A percentile compares a stretch with the other conserved stretches of the same genome.
phyloP scores from a whole-genome alignment of 805 yeast genomes.

The Saccharomycopsis fodiens region DNA sequence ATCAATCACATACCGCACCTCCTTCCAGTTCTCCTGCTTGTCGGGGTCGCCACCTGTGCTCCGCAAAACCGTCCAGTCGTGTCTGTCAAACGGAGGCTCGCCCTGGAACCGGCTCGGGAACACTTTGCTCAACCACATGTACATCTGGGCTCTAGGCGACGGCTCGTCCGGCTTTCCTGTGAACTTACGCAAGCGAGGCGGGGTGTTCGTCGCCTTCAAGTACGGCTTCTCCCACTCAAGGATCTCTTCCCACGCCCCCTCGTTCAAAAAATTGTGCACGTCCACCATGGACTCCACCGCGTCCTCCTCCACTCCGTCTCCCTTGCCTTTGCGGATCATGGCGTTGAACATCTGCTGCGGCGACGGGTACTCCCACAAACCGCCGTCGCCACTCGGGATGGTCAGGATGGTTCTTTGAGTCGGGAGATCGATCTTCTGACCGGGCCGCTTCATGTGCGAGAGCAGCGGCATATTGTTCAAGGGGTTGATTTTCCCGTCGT shows the following conservation, averaged over 20 bases:
- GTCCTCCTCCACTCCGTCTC: constrained; percentile 82
- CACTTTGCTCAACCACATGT: constrained; percentile 53
- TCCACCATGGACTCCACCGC: constrained; percentile 97
- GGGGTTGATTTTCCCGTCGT: constrained; percentile 47
- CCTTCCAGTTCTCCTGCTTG: constrained; percentile 42
- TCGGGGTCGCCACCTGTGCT: constrained; percentile 30
- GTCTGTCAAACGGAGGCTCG: constrained; percentile 94
- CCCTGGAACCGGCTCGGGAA: constrained; percentile 68
- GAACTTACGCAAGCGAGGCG: constrained; percentile 76
- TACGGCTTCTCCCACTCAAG: constrained; percentile 83
- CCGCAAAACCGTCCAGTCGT: constrained; percentile 95
- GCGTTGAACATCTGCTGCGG: constrained; percentile 99
- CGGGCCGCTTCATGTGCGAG: constrained; percentile 63
- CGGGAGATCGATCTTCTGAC: constrained; percentile 72
- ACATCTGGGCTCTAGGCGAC: constrained; percentile 77
- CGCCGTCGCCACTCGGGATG: constrained; percentile 79
- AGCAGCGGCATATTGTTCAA: constrained; percentile 83
- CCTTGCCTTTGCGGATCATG: constrained; percentile 89
- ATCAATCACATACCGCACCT: constrained; percentile 89
- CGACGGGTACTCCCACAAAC: constrained; percentile 97
- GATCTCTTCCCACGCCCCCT: constrained; percentile 96
- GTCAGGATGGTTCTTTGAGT: constrained; percentile 77
- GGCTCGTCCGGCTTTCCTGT: constrained; percentile 88
- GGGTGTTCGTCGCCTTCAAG: constrained; percentile 40
- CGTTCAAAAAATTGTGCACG: constrained; percentile 92